Conservation (phyloP, 208 protist species). For the Phytomonas sp. region DNA sequence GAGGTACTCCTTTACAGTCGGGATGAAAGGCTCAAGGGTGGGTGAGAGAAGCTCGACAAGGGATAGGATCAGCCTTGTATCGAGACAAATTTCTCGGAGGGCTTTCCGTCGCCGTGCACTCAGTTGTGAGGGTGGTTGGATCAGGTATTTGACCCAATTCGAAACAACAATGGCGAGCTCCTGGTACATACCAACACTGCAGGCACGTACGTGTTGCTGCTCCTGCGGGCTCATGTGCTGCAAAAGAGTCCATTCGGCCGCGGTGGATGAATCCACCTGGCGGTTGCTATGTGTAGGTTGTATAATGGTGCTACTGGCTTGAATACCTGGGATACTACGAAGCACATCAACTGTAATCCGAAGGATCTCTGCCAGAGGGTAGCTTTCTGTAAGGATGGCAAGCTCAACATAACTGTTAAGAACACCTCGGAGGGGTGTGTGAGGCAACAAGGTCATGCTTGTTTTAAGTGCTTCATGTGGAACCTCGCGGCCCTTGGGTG, state of each 20-base stretch:
- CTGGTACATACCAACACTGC: constrained; percentile 79
- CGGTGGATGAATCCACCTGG: constrained; percentile 6
- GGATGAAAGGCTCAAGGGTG: constrained; percentile 47
- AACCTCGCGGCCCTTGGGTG: constrained; percentile 26
- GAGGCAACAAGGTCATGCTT: constrained; percentile 52
- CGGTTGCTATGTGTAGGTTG: background rate
- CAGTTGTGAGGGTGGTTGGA: constrained; percentile 8
- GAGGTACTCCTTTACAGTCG: constrained; percentile 67
- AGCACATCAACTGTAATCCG: constrained; percentile 46
- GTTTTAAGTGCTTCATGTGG: constrained; percentile 12
- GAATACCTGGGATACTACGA: constrained; percentile 34
- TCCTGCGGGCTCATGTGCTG: constrained; percentile 65
- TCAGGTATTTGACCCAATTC: constrained; percentile 46
- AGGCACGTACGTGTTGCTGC: constrained; percentile 77
- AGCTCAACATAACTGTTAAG: constrained; percentile 76
- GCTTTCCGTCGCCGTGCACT: constrained; percentile 14
- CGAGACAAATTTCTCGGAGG: constrained; percentile 32
- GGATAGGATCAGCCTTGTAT: constrained; percentile 51
- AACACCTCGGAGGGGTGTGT: constrained; percentile 62
- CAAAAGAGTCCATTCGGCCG: constrained; percentile 20
- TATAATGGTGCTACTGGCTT: constrained; percentile 19
- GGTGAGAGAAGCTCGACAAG: constrained; percentile 54
- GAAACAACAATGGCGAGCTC: constrained; percentile 63
- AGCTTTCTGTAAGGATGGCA: constrained; percentile 23
- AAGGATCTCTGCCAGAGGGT: constrained; percentile 24